Conservation (phyloP, 2,329 filamentous ascomycete species). For the Fusarium pseudoanthophilum region DNA sequence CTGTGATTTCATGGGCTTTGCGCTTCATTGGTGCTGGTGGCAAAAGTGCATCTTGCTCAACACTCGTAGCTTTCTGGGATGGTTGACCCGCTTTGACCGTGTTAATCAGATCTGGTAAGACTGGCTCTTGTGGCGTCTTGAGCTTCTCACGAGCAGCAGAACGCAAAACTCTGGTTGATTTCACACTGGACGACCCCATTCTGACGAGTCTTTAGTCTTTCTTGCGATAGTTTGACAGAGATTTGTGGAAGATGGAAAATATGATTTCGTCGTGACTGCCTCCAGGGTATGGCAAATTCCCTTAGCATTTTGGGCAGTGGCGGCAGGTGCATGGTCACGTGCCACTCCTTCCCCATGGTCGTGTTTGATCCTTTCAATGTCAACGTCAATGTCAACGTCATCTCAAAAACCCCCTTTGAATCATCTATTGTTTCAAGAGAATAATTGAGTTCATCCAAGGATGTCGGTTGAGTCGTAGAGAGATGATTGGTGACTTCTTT, state of each 20-base stretch:
- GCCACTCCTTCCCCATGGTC: not conserved
- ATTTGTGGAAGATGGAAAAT: not conserved
- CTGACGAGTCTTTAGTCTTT: not conserved
- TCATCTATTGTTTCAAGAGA: not conserved
- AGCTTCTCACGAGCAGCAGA: not conserved
- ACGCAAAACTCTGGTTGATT: not conserved
- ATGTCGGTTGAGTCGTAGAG: not conserved
- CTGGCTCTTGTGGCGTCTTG: constrained; percentile 4
- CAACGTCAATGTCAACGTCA: not conserved
- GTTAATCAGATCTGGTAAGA: not conserved
- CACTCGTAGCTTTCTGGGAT: constrained; percentile 9
- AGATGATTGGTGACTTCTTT: not conserved
- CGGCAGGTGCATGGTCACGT: constrained; percentile 23
- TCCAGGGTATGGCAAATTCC: constrained; percentile 22
- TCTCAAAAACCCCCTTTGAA: not conserved
- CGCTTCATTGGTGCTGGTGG: constrained; percentile 31
- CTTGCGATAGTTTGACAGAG: not conserved
- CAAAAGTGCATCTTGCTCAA: constrained; percentile 1
- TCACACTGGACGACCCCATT: constrained; percentile 12
- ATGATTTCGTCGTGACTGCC: not conserved
- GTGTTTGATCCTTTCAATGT: not conserved
- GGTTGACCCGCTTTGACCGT: constrained; percentile 4
- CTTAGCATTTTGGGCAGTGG: not conserved
- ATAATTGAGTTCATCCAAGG: not conserved
- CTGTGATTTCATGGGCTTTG: constrained; percentile 1